phyloP scores from a whole-genome alignment of 495 filamentous ascomycete genomes.

The Xylaria castorea region DNA sequence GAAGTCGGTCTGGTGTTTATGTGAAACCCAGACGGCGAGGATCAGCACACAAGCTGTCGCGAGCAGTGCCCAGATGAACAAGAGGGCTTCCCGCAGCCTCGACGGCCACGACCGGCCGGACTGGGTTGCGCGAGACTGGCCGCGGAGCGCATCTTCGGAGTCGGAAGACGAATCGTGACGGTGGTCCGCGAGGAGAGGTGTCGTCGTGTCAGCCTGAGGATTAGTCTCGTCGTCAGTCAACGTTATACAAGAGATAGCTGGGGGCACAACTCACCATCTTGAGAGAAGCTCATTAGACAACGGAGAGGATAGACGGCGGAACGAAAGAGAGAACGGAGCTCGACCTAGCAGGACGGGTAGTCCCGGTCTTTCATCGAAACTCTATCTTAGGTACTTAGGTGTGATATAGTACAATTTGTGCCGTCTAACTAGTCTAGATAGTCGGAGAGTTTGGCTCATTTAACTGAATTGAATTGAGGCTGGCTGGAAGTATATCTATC shows the following conservation, averaged over 20 bases:
- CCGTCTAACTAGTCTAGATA: neutral
- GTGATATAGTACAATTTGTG: neutral
- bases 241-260: neutral
- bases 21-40: slow-evolving; percentile 75
- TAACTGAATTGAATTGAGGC: neutral
- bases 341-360: neutral
- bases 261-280: slow-evolving; percentile 4
- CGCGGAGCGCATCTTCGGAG: slow-evolving; percentile 35
- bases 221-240: slow-evolving; percentile 9
- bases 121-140: slow-evolving; percentile 32
- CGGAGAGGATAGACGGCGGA: neutral
- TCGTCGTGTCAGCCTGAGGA: slow-evolving; percentile 34
- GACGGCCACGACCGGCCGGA: slow-evolving; percentile 34
- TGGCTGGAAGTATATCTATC: neutral
- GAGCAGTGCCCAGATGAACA: slow-evolving; percentile 88
- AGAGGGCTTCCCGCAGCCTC: slow-evolving; percentile 62
- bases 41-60: slow-evolving; percentile 81
- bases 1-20: slow-evolving; percentile 56
- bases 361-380: slow-evolving; percentile 7
- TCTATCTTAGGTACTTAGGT: neutral
- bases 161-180: slow-evolving; percentile 29
- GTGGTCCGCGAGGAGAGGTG: slow-evolving; percentile 33
- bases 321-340: too few relatives aligned
- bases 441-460: neutral
- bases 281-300: neutral